These are phyloP conservation scores for Paraphaeosphaeria minitans DNA, from an alignment of 2,329 filamentous ascomycete species.

Conservation along the genomic window DNA sequence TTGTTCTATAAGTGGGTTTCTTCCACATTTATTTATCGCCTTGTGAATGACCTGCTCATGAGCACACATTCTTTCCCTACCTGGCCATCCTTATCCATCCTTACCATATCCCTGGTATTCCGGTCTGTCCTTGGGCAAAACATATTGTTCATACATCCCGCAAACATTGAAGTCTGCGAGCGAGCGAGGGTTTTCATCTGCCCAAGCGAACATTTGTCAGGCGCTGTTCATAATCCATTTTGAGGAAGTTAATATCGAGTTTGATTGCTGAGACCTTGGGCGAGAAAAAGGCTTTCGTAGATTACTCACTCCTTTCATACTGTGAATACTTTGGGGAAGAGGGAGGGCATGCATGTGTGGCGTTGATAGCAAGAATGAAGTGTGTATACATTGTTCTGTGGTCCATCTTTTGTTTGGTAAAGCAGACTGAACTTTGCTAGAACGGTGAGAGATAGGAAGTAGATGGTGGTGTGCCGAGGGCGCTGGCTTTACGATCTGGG, in stretches of 20 bases:
- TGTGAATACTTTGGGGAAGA: neutral
- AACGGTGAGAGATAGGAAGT: too few species aligned
- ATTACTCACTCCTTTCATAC: constrained; percentile 2
- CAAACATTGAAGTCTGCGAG: neutral
- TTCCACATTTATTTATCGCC: constrained; percentile 3
- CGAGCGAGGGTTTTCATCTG: neutral
- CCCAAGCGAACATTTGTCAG: neutral
- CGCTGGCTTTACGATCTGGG: too few species aligned
- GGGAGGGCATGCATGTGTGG: too few species aligned
- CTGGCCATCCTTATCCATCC: constrained; percentile 13
- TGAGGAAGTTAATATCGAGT: neutral
- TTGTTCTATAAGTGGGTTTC: constrained; percentile 30
- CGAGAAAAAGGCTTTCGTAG: neutral
- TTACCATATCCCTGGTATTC: constrained; percentile 9
- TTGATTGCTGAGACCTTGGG: neutral
- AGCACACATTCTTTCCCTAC: constrained; percentile 6
- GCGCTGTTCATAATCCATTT: neutral
- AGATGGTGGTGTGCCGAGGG: too few species aligned
- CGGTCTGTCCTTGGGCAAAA: neutral
- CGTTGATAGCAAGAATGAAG: constrained; percentile 5
- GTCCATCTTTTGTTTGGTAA: too few species aligned
- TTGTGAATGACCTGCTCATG: constrained; percentile 12
- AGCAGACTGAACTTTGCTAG: too few species aligned
- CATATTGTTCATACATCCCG: neutral
- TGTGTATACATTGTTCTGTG: neutral